These are phyloP conservation scores for Exophiala sp. DNA, from an alignment of 2,329 filamentous ascomycete genomes.

Conservation along the genomic window DNA sequence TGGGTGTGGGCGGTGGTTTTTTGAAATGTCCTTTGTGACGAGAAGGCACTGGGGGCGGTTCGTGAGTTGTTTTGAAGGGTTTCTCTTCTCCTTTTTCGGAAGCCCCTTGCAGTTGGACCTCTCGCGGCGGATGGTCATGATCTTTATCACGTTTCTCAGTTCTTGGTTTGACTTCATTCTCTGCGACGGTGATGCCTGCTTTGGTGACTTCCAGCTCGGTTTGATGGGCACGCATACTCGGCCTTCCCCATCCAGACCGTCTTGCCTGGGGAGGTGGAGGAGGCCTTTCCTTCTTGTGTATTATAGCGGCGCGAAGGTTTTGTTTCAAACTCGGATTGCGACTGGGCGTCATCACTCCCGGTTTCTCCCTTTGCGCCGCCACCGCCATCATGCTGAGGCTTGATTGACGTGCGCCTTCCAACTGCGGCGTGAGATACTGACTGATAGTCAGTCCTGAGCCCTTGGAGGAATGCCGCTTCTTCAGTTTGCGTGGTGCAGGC, in stretches of 20 bases:
- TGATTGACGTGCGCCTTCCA: slow-evolving; percentile 64
- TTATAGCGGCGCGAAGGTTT: slow-evolving; percentile 22
- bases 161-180: slow-evolving; percentile 1
- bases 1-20: slow-evolving; percentile 33
- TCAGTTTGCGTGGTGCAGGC: slow-evolving; percentile 36
- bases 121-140: slow-evolving; percentile 1
- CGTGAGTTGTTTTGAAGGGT: not conserved
- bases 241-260: slow-evolving; percentile 27
- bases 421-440: slow-evolving; percentile 33
- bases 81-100: slow-evolving; percentile 6
- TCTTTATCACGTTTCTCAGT: slow-evolving; percentile 3
- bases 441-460: slow-evolving; percentile 28
- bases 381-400: slow-evolving; percentile 71
- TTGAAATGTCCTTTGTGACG: slow-evolving; percentile 20
- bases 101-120: not conserved
- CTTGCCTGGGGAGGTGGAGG: slow-evolving; percentile 29
- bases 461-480: slow-evolving; percentile 31
- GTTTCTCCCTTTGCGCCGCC: slow-evolving; percentile 72
- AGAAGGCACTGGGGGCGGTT: slow-evolving; percentile 14
- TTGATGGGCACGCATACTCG: slow-evolving; percentile 10
- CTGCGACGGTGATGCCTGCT: slow-evolving; percentile 1
- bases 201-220: slow-evolving; percentile 18
- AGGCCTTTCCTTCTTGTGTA: slow-evolving; percentile 28
- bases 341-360: slow-evolving; percentile 74
- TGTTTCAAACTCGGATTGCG: slow-evolving; percentile 38